Percentiles rank a stretch among this genome's conserved stretches.
phyloP scores from a whole-genome alignment of 164 flowering plant species.

The Berberis vulgaris region DNA sequence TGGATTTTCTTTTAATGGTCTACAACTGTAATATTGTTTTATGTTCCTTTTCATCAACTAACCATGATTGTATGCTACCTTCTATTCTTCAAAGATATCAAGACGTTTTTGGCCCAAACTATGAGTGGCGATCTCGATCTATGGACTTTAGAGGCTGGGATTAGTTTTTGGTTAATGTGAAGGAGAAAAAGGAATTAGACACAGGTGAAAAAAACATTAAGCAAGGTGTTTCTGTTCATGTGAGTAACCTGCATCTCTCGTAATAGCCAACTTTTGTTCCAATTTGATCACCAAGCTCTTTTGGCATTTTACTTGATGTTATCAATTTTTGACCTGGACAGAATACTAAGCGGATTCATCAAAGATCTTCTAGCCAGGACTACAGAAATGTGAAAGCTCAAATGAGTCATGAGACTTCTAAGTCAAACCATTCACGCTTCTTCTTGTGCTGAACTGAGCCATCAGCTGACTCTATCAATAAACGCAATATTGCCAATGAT shows the following conservation, averaged over 20 bases:
- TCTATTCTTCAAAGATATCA: constrained; percentile 28
- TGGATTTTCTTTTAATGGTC: not conserved
- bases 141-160: constrained; percentile 20
- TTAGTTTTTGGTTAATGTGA: constrained; percentile 10
- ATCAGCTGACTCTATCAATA: constrained; percentile 16
- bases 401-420: constrained; percentile 21
- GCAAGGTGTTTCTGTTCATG: constrained; percentile 17
- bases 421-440: constrained; percentile 24
- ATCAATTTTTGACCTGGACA: constrained; percentile 16
- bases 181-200: constrained; percentile 15
- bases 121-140: constrained; percentile 15
- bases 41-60: not conserved
- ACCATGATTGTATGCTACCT: not conserved
- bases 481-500: constrained; percentile 2
- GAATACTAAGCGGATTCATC: constrained; percentile 8
- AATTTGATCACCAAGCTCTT: not conserved
- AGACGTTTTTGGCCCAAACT: constrained; percentile 41
- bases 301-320: not conserved
- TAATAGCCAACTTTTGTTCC: not conserved
- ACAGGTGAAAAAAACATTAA: constrained; percentile 12
- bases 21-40: not conserved
- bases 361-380: constrained; percentile 22
- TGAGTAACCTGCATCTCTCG: constrained; percentile 19
- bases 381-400: constrained; percentile 19
- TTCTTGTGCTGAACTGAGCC: constrained; percentile 32